phyloP scores from a whole-genome alignment of 345 rosid genomes.

The Sisymbrium irio region DNA sequence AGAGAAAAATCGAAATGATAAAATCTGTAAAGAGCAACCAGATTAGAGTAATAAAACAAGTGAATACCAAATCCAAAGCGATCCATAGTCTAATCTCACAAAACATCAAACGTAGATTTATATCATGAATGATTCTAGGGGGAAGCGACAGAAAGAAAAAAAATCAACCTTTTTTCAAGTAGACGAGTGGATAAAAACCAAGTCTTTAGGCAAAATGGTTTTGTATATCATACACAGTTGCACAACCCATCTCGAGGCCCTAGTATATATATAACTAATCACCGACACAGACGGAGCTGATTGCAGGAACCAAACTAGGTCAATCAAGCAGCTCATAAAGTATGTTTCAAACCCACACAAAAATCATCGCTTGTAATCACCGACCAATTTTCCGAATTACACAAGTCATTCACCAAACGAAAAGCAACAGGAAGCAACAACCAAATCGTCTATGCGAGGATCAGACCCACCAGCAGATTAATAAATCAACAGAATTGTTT shows the following conservation, averaged over 20 bases:
- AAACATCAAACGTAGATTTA: not conserved
- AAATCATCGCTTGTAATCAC: not conserved
- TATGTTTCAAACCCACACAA: not conserved
- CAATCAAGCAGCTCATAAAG: constrained; percentile 16
- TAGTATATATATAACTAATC: not conserved
- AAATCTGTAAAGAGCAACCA: not conserved
- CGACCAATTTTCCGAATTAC: not conserved
- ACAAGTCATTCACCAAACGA: not conserved
- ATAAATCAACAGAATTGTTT: not conserved
- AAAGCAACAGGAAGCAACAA: not conserved
- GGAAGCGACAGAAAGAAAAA: no score
- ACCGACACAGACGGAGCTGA: constrained; percentile 18
- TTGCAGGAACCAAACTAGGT: not conserved
- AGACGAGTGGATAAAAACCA: not conserved
- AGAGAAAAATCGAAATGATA: not conserved
- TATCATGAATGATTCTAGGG: not conserved
- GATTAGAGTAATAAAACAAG: not conserved
- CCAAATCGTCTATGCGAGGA: not conserved
- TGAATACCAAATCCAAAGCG: not conserved
- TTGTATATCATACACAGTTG: not conserved
- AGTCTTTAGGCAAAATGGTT: not conserved
- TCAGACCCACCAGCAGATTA: not conserved
- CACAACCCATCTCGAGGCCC: not conserved
- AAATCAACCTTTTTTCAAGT: not conserved
- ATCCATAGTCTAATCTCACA: not conserved